phyloP scores from a whole-genome alignment of 495 filamentous ascomycete species.

The Daldinia grandis region DNA sequence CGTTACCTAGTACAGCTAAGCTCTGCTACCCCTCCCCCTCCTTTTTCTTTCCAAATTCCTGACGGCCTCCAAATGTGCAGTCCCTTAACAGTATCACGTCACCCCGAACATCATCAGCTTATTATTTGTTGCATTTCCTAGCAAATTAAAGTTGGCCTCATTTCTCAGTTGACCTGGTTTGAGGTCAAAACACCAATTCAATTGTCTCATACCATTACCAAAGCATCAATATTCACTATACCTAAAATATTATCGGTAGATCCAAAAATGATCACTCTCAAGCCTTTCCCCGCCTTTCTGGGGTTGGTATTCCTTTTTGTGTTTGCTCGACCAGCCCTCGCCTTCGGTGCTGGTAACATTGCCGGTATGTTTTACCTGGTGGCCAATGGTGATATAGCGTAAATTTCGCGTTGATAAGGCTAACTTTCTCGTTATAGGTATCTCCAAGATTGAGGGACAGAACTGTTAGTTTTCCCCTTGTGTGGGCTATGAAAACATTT shows the following conservation, averaged over 20 bases:
- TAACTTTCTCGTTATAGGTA: constrained; percentile 55
- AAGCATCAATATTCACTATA: constrained; percentile 14
- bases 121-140: constrained; percentile 5
- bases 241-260: constrained; percentile 5
- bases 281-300: constrained; percentile 53
- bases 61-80: constrained; percentile 13
- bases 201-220: constrained; percentile 4
- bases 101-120: constrained; percentile 15
- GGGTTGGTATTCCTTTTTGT: constrained; percentile 55
- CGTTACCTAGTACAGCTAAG: constrained; percentile 20
- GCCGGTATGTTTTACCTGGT: constrained; percentile 47
- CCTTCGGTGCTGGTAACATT: constrained; percentile 91
- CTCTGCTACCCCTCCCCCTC: constrained; percentile 42
- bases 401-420: neutral
- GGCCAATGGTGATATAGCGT: neutral
- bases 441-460: constrained; percentile 79
- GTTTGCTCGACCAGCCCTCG: constrained; percentile 68
- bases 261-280: constrained; percentile 52
- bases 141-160: constrained; percentile 9
- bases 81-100: constrained; percentile 35
- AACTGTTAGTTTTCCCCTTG: constrained; percentile 64
- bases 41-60: constrained; percentile 24
- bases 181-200: constrained; percentile 9
- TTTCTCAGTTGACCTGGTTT: constrained; percentile 1
- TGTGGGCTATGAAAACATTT: neutral